Evolutionary conservation across 108 stramenopile species (phyloP), one percentile per base, ranked within the genome.

Genomic region (Cyclostephanos tholiformis): DNA sequence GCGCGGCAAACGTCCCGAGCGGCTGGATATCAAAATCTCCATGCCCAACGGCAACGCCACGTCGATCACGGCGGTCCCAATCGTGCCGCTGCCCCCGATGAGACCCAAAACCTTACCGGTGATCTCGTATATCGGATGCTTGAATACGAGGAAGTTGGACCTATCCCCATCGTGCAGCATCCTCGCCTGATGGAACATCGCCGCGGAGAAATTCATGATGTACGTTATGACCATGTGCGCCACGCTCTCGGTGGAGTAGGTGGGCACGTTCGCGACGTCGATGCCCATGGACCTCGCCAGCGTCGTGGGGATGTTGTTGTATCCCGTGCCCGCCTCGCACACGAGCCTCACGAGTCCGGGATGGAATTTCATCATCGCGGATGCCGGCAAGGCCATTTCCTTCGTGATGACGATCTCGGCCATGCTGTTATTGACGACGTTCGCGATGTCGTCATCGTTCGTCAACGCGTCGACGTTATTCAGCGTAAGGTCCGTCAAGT

Each of bases 141-240:
- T 85, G 69, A 93, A 91, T 0, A 91, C 88, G 16, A 74, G 73
- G 60, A 96, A 91, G 59, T 96, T 92, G 23, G 59, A 63, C 19
- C 86, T 80, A 69, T 93, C 83, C 14, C 80, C 76, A 9, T 84
- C 52, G 38, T 74, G 75, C 2, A 94, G 71, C 86, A 88, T 91
- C 44, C 61, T 75, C 30, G 88, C 85, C 71, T 96, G 95, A 48
- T 77, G 84, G 67, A 91, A 89, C 69, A 96, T 88, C 56, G 84
- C 84, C 43, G 90, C 84, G 20, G 88, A 82, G 69, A 93, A 86
- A 62, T 92, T 91, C 88, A 96, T 88, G 17, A 96, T 39, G 72
- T 91, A 92, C 12, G 95, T 96, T 46, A 93, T 87, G 22, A 90
- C 92, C 88, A 92, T 92, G 73, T 94, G 92, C 3, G 95, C 92